These are phyloP conservation scores for Xanthoconium stramineum DNA, from an alignment of 768 basidiomycete species.

Conservation along the genomic window DNA sequence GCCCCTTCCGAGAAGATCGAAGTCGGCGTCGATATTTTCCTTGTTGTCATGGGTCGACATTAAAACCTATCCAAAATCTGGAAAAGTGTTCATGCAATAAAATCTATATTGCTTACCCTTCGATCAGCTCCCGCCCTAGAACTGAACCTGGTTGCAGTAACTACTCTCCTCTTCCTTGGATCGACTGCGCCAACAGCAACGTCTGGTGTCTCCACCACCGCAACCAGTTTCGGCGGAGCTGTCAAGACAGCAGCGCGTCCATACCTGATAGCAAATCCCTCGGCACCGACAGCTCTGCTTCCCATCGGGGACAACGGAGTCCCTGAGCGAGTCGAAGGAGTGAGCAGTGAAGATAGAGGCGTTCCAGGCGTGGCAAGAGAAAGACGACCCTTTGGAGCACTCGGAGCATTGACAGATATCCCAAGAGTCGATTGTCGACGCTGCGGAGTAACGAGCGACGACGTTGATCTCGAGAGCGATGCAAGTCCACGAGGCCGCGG, in stretches of 20 bases:
- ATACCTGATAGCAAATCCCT: constrained; percentile 46
- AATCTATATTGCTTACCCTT: constrained; percentile 48
- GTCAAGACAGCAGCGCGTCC: constrained; percentile 76
- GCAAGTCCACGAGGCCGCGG: constrained; percentile 48
- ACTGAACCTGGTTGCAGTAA: constrained; percentile 86
- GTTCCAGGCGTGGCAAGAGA: constrained; percentile 41
- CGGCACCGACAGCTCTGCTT: constrained; percentile 22
- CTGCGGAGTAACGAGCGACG: constrained; percentile 41
- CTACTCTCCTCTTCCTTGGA: constrained; percentile 75
- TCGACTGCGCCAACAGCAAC: constrained; percentile 89
- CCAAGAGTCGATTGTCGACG: constrained; percentile 33
- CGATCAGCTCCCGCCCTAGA: constrained; percentile 78
- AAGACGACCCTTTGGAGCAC: constrained; percentile 42
- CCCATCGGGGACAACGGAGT: constrained; percentile 32
- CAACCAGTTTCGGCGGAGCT: constrained; percentile 80
- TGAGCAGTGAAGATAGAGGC: constrained; percentile 33
- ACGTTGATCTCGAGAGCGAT: constrained; percentile 52
- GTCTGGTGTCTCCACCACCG: constrained; percentile 82
- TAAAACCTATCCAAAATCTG: constrained; percentile 52
- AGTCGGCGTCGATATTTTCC: constrained; percentile 24
- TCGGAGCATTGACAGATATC: constrained; percentile 33
- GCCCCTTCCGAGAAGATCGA: constrained; percentile 23
- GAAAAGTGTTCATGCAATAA: not conserved
- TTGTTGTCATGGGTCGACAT: constrained; percentile 78
- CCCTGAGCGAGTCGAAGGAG: constrained; percentile 31